These are phyloP conservation scores for Rosa hybrid DNA, from an alignment of 331 rosid genomes.

Conservation along the genomic window DNA sequence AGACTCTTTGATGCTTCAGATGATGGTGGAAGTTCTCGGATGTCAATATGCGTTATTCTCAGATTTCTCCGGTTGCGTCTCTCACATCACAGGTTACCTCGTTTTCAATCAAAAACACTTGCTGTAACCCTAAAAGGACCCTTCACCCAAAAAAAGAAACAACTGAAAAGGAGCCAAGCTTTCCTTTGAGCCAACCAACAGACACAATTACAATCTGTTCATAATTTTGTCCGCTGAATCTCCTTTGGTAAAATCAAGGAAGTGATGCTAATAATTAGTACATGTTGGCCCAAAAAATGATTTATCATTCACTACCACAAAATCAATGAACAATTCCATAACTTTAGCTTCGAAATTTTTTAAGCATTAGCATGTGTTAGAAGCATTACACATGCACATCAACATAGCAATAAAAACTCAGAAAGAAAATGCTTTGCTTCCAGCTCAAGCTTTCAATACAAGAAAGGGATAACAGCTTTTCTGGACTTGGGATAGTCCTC, in stretches of 20 bases:
- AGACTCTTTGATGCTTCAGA: no score
- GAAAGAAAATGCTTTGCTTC: no score
- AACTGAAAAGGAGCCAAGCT: neutral
- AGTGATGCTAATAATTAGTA: neutral
- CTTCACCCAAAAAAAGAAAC: neutral
- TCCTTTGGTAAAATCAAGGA: neutral
- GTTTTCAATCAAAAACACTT: neutral
- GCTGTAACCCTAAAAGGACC: neutral
- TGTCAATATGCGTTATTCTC: neutral
- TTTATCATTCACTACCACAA: slow-evolving; percentile 5
- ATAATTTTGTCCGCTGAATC: neutral
- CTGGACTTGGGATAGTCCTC: slow-evolving; percentile 72
- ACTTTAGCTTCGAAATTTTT: neutral
- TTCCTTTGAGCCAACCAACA: neutral
- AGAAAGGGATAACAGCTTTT: slow-evolving; percentile 69
- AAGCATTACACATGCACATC: neutral
- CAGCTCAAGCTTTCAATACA: slow-evolving; percentile 44
- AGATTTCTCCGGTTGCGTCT: neutral
- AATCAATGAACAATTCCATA: neutral
- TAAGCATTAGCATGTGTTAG: neutral
- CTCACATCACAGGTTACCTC: neutral
- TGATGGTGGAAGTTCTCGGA: neutral
- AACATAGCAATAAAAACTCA: neutral
- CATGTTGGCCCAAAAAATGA: neutral
- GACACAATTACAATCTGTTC: neutral